Evolutionary conservation across 768 basidiomycete genomes (phyloP).

Genomic region (Exsudoporus frostii): DNA sequence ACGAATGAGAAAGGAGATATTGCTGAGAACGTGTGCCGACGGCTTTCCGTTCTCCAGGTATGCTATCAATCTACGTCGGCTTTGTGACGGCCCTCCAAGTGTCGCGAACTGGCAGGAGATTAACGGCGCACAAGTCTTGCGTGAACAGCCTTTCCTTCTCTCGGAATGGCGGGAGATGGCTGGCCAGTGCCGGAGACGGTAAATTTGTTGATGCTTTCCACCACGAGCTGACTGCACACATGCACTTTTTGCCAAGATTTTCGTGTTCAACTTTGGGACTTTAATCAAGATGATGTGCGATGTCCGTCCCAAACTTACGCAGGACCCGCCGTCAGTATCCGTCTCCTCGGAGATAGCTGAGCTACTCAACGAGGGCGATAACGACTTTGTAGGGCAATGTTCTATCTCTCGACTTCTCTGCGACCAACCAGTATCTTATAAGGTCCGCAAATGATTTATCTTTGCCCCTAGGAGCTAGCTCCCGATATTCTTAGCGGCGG

Average conservation of each 20-base stretch:
- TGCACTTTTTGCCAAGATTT: conserved; percentile 41
- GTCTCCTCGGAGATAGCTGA: conserved; percentile 28
- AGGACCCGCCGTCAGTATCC: conserved; percentile 40
- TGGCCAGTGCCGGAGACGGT: conserved; percentile 74
- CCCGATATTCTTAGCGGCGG: conserved; percentile 45
- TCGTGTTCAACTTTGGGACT: conserved; percentile 60
- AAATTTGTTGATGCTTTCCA: conserved; percentile 22
- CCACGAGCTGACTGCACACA: conserved; percentile 11
- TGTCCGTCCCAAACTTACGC: conserved; percentile 40
- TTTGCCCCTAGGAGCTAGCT: conserved; percentile 9
- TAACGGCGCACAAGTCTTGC: conserved; percentile 54
- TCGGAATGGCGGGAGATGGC: conserved; percentile 54
- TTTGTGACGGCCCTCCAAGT: conserved; percentile 1
- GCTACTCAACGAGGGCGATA: conserved; percentile 14
- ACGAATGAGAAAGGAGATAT: conserved; percentile 14
- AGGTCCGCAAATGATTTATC: conserved; percentile 46
- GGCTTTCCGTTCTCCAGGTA: conserved; percentile 38
- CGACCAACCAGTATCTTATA: conserved; percentile 58
- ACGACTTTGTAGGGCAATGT: conserved; percentile 54
- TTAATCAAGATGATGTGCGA: conserved; percentile 54
- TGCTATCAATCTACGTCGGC: conserved; percentile 3
- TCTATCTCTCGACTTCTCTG: conserved; percentile 68
- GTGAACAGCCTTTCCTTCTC: conserved; percentile 65
- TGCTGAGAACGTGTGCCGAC: conserved; percentile 19
- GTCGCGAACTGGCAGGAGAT: conserved; percentile 23